phyloP scores from a whole-genome alignment of 495 filamentous ascomycete species.

The Articulospora tetracladia region DNA sequence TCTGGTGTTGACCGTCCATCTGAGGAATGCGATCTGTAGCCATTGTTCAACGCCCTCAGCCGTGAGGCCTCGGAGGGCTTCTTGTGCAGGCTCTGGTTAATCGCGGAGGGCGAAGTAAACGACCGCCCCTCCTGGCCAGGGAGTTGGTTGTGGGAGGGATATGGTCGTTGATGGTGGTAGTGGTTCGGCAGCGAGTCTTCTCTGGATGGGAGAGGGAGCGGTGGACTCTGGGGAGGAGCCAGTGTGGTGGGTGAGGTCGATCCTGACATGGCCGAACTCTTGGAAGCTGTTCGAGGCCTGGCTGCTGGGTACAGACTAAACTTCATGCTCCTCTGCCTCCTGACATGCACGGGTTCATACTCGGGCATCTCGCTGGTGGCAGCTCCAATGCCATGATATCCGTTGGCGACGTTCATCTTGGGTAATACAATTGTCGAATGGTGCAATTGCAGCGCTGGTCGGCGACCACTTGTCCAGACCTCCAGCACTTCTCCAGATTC shows the following conservation, averaged over 20 bases:
- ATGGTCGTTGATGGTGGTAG: constrained; percentile 12
- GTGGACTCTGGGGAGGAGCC: constrained; percentile 9
- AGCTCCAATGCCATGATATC: constrained; percentile 10
- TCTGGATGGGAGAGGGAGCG: constrained; percentile 12
- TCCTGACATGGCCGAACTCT: constrained; percentile 1
- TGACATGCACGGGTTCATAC: background rate
- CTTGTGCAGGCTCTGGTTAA: constrained; percentile 15
- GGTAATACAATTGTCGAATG: background rate
- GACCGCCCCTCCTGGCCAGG: constrained; percentile 9
- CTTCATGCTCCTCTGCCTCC: constrained; percentile 22
- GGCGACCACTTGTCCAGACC: background rate
- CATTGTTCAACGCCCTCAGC: constrained; percentile 27
- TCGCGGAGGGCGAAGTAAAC: constrained; percentile 12
- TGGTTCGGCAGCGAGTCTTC: constrained; percentile 1
- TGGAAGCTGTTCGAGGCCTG: constrained; percentile 13
- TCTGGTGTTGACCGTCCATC: constrained; percentile 20
- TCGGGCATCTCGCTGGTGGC: constrained; percentile 2
- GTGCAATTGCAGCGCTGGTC: background rate
- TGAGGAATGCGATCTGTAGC: constrained; percentile 18
- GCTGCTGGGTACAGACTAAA: constrained; percentile 24
- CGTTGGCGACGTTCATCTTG: constrained; percentile 22
- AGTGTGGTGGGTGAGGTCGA: constrained; percentile 14
- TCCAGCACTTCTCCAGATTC: background rate
- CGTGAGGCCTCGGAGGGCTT: constrained; percentile 26
- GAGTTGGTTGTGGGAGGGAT: constrained; percentile 14